Conservation (phyloP, 441 rosid genomes). For the Corymbia citriodora region DNA sequence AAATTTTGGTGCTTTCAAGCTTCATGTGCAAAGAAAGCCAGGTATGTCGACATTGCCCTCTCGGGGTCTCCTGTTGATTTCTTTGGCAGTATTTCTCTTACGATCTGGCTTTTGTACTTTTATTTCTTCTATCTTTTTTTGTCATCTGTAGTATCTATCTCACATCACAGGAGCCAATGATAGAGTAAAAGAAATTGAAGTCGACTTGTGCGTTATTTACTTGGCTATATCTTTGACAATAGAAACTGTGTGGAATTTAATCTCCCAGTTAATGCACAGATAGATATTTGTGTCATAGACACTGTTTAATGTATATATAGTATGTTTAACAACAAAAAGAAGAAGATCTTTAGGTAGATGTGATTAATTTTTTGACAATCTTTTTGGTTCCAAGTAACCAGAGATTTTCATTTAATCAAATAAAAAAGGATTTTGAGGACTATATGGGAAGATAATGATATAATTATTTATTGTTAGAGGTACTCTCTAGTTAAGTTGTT, state of each 20-base stretch:
- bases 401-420: background rate
- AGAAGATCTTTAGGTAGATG: background rate
- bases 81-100: background rate
- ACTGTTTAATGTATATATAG: background rate
- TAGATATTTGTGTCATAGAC: background rate
- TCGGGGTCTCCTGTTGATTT: background rate
- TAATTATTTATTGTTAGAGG: background rate
- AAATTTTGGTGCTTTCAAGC: constrained; percentile 69
- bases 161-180: background rate
- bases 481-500: background rate
- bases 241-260: background rate
- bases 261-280: background rate
- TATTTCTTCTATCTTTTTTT: background rate
- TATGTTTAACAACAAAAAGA: background rate
- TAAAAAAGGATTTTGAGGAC: background rate
- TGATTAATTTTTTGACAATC: background rate
- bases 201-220: background rate
- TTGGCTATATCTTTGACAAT: background rate
- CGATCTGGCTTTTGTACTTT: background rate
- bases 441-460: background rate
- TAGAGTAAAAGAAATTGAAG: background rate
- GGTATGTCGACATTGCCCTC: constrained; percentile 34
- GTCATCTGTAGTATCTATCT: background rate
- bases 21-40: constrained; percentile 86
- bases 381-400: background rate